Evolutionary conservation across 176 grass and related monocot species (phyloP).

Genomic region (Poa annua): DNA sequence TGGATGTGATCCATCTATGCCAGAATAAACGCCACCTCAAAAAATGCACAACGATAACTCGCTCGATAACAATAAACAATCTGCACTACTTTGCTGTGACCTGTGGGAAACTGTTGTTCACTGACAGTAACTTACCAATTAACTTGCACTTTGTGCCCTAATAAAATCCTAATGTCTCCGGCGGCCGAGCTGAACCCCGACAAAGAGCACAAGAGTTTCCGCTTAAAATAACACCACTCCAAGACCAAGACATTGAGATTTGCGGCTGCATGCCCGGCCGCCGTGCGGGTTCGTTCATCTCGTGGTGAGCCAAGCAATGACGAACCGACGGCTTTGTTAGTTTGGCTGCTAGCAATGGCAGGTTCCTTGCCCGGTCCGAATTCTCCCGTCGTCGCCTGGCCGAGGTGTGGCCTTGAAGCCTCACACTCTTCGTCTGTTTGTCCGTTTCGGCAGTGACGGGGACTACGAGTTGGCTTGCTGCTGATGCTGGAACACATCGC

Average conservation of each 20-base stretch:
- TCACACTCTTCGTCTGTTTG: background rate
- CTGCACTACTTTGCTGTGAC: background rate
- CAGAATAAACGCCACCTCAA: too few species aligned
- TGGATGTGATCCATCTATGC: too few species aligned
- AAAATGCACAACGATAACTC: too few species aligned
- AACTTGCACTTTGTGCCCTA: background rate
- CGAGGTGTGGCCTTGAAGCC: background rate
- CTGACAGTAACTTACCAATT: background rate
- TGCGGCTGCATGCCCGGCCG: background rate
- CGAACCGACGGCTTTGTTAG: background rate
- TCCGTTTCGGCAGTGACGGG: conserved; percentile 4
- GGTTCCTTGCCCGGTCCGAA: conserved; percentile 1
- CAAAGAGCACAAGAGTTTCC: too few species aligned
- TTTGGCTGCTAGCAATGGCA: conserved; percentile 17
- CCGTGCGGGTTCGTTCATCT: background rate
- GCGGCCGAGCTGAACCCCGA: background rate
- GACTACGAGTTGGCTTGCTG: background rate
- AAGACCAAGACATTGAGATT: too few species aligned
- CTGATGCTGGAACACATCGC: background rate
- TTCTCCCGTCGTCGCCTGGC: background rate
- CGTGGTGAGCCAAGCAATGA: conserved; percentile 57
- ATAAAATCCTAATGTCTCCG: background rate
- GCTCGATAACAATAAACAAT: background rate
- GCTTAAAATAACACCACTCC: too few species aligned
- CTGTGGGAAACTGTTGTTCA: background rate